Percentiles rank a stretch among this genome's conserved stretches.
These are phyloP conservation scores for Erodium chrysanthum DNA, from an alignment of 441 rosid genomes.

Conservation along the genomic window DNA sequence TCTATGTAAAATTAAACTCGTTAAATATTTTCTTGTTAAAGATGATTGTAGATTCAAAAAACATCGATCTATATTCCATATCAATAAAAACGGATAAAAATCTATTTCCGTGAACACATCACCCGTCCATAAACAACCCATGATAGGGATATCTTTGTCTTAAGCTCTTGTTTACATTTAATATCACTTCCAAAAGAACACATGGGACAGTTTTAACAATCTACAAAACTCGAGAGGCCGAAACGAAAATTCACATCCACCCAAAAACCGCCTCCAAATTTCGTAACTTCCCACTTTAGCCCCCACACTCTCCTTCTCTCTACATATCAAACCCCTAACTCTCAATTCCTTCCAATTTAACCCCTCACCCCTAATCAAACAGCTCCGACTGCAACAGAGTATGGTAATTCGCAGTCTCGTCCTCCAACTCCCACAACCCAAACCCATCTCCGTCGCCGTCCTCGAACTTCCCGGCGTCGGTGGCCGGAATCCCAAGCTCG, in stretches of 20 bases:
- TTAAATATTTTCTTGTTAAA: no score
- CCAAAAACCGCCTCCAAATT: background rate
- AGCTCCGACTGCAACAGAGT: slow-evolving; percentile 59
- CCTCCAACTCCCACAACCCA: slow-evolving; percentile 72
- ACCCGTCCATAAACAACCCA: no score
- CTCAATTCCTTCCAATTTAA: no score
- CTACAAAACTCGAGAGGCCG: background rate
- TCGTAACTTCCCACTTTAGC: background rate
- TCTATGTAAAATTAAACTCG: no score
- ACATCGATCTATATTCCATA: no score
- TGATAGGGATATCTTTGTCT: no score
- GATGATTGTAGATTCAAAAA: no score
- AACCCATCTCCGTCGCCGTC: slow-evolving; percentile 21
- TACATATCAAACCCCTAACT: background rate
- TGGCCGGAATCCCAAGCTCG: slow-evolving; percentile 70
- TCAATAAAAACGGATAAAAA: no score
- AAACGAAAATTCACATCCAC: no score
- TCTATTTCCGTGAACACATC: no score
- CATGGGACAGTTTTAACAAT: background rate
- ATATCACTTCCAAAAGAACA: no score
- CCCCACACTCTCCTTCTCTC: background rate
- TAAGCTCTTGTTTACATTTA: no score
- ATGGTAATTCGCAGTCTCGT: slow-evolving; percentile 59
- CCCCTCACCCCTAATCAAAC: slow-evolving; percentile 34
- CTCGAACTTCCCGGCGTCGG: slow-evolving; percentile 11